These are phyloP conservation scores for Apiospora aurea DNA, from an alignment of 2,329 filamentous ascomycete genomes.

Conservation along the genomic window DNA sequence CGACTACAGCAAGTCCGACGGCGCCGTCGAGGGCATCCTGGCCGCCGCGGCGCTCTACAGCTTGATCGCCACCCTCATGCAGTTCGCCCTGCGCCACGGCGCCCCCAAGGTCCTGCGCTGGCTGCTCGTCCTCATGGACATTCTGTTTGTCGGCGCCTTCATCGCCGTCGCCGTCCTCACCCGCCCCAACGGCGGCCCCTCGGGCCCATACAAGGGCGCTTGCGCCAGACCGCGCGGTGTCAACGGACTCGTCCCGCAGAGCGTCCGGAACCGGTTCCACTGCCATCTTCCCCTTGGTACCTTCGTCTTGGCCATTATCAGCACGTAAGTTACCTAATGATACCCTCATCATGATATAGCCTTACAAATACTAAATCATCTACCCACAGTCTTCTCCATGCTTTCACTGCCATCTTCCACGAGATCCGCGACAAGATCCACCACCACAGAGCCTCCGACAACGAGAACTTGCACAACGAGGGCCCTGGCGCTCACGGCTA, in stretches of 20 bases:
- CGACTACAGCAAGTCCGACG: conserved; percentile 43
- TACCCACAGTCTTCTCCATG: conserved; percentile 46
- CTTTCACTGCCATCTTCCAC: conserved; percentile 50
- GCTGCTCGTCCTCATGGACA: conserved; percentile 49
- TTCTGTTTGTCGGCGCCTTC: conserved; percentile 50
- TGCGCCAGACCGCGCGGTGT: conserved; percentile 34
- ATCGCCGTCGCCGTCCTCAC: conserved; percentile 52
- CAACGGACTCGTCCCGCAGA: conserved; percentile 19
- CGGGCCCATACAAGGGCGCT: conserved; percentile 37
- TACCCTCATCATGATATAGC: not conserved
- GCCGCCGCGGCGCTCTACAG: conserved; percentile 53
- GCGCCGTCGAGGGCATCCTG: conserved; percentile 52
- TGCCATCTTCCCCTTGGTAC: conserved; percentile 51
- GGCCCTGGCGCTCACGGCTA: not conserved
- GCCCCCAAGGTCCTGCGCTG: conserved; percentile 45
- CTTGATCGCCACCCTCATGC: conserved; percentile 44
- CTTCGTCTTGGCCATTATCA: conserved; percentile 52
- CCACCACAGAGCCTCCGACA: not conserved
- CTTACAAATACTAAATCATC: not conserved
- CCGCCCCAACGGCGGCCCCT: conserved; percentile 42
- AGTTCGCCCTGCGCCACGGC: conserved; percentile 43
- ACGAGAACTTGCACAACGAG: not conserved
- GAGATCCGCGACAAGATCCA: conserved; percentile 33
- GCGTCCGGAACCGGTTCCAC: conserved; percentile 30
- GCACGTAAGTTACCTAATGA: conserved; percentile 46